Base-by-base conservation (phyloP, 2,329 filamentous ascomycete genomes). In the Fusarium sp. region DNA sequence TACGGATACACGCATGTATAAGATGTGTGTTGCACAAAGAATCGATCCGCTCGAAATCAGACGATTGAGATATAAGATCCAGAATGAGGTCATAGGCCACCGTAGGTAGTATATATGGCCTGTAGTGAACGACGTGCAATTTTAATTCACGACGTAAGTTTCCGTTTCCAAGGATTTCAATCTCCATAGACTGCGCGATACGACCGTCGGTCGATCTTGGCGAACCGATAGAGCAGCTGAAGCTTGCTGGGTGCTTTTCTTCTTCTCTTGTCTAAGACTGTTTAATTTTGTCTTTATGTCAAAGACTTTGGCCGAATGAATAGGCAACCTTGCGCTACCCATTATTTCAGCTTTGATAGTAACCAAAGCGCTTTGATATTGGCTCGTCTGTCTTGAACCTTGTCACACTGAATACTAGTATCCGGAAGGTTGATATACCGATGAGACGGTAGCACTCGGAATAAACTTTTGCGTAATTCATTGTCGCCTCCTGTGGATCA, bases 401-500 rank as follows among this genome's bases (percentile, higher is more conserved):
- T 45, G 47, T 69, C 38, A 40, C 47, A 62, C 47, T 38, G 41
- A 45, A 32, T 62, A 49, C 34, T n/a, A 38, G 34, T 47, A 30
- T 24, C 59, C 47, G 44, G 43, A 53, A 52, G 32, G 46, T 46
- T 25, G 63, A 55, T 29, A 48, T 51, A 38, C 27, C 27, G 51
- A 30, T 27, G 22, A 57, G 47, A 45, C 52, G 34, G 30, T 60
- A 48, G 30, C 29, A 53, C 41, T 27, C 24, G 20, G 29, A 40
- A 65, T 53, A 40, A 47, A 53, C 47, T 65, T 53, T 25, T 47
- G 32, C 29, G 30, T n/a, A 34, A 34, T 59, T 40, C 51, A 38
- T 58, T 8, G 30, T 46, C 29, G 30, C 20, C 20, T 57, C 25
- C 49, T 34, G 29, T 32, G 24, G 25, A 24, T 45, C 29, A 46